These are phyloP conservation scores for Elsinoe perseae DNA, from an alignment of 2,329 filamentous ascomycete species.

Conservation along the genomic window DNA sequence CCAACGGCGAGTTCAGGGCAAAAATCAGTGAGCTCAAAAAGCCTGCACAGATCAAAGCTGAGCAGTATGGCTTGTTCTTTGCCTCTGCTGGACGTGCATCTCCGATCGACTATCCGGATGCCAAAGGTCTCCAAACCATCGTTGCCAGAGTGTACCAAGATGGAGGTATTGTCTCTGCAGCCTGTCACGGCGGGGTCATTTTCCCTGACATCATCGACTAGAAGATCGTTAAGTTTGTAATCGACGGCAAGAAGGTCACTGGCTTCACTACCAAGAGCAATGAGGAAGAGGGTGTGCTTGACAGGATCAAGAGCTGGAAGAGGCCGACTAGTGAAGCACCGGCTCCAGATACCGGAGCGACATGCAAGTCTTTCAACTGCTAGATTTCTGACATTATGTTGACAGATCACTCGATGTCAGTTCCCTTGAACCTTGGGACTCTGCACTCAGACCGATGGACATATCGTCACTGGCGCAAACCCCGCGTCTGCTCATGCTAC, in stretches of 20 bases:
- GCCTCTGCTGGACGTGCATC: conserved; percentile 40
- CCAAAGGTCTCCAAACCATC: conserved; percentile 35
- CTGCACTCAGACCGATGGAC: conserved; percentile 30
- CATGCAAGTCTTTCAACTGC: conserved; percentile 23
- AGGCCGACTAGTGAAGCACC: conserved; percentile 21
- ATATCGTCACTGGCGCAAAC: conserved; percentile 33
- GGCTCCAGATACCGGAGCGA: conserved; percentile 24
- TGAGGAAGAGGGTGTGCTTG: conserved; percentile 30
- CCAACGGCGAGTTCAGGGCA: conserved; percentile 37
- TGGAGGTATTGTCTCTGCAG: conserved; percentile 38
- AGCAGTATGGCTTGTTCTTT: conserved; percentile 35
- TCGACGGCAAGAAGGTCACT: conserved; percentile 31
- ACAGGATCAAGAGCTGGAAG: conserved; percentile 30
- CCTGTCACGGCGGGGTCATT: conserved; percentile 37
- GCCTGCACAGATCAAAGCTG: conserved; percentile 31
- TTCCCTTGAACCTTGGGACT: conserved; percentile 26
- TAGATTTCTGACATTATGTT: background rate
- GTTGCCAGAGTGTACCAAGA: conserved; percentile 35
- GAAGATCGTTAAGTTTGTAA: conserved; percentile 29
- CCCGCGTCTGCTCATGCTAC: conserved; percentile 31
- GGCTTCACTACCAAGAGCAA: conserved; percentile 35
- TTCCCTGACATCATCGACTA: conserved; percentile 31
- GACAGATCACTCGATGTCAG: conserved; percentile 20
- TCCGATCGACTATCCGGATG: conserved; percentile 41
- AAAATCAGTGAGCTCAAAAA: conserved; percentile 40